phyloP scores from a whole-genome alignment of 768 basidiomycete species.

The Austroboletus eburneus region DNA sequence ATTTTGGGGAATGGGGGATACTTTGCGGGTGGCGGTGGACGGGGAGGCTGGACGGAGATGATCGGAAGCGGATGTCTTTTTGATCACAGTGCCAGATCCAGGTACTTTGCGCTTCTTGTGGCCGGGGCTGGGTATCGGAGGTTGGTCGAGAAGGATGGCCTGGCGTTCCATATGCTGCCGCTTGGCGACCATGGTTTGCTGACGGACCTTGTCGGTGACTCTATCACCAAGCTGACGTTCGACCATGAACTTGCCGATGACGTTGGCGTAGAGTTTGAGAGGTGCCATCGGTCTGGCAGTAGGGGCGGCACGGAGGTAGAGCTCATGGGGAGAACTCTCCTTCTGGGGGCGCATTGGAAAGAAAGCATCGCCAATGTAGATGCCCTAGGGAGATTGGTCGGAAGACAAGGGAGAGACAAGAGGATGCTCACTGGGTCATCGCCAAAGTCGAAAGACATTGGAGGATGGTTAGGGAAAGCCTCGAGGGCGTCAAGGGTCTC shows the following conservation, averaged over 20 bases:
- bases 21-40: conserved; percentile 28
- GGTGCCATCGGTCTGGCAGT: conserved; percentile 56
- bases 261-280: conserved; percentile 69
- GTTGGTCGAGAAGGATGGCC: conserved; percentile 40
- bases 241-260: conserved; percentile 68
- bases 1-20: conserved; percentile 26
- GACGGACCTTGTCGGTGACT: conserved; percentile 43
- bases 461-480: conserved; percentile 38
- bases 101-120: conserved; percentile 41
- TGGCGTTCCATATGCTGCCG: conserved; percentile 47
- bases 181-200: conserved; percentile 43
- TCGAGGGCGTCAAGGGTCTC: conserved; percentile 70
- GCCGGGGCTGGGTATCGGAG: conserved; percentile 25
- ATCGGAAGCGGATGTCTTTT: conserved; percentile 26
- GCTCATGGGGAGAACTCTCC: conserved; percentile 61
- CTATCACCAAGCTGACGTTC: conserved; percentile 53
- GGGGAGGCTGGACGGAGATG: conserved; percentile 30
- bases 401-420: background rate
- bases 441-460: conserved; percentile 61
- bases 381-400: conserved; percentile 43
- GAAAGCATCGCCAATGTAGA: conserved; percentile 61
- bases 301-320: conserved; percentile 64
- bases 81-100: conserved; percentile 25
- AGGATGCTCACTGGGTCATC: conserved; percentile 48
- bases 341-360: conserved; percentile 53